Evolutionary conservation across 768 basidiomycete species (phyloP), one percentile per base, ranked within the genome.

Genomic region (Russula virescens): DNA sequence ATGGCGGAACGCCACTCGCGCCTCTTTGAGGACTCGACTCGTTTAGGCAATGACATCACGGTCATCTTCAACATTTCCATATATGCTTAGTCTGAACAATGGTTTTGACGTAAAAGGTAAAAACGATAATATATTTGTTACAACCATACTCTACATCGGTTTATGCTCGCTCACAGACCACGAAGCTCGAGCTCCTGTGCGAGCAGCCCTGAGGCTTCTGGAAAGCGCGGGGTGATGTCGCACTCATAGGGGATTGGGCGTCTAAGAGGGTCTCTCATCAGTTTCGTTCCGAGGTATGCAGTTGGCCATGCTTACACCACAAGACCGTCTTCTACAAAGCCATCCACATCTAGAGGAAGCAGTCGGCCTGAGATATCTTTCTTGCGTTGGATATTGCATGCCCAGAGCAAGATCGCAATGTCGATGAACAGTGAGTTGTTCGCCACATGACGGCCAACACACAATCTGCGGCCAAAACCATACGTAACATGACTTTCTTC

Each of bases 391-490:
- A 66, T 58, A 6, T 49, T 66, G 34, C 31, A 21, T 10, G 62
- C 51, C 65, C 65, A 66, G 26, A 66, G 65, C 19, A 58, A 13
- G 28, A 64, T 45, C 2, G 65, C 62, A 21, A 65, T 63, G 47
- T 65, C 51, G 61, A 65, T 65, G 56, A 65, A 65, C 13, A 65
- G 25, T 7, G 65, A 64, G 34, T 66, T 64, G 28, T 66, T 66
- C 4, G 65, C 57, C 18, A 66, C 62, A 49, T 66, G 65, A 34
- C 60, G 63, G 21, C 65, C 65, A 13, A 66, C 65, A 59, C 65
- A 66, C 52, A 66, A 26, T 13, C 65, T 64, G 23, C 65, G 61
- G 40, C 65, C 65, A 38, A 66, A 66, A 11, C 65, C 65, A 25
- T 58, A 66, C 23, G 65, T 59, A 3, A 64, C 21, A 28, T 66